Percentiles rank a stretch among this genome's conserved stretches.
phyloP scores from a whole-genome alignment of 73 alveolate genomes.

The Blepharisma japonicum region DNA sequence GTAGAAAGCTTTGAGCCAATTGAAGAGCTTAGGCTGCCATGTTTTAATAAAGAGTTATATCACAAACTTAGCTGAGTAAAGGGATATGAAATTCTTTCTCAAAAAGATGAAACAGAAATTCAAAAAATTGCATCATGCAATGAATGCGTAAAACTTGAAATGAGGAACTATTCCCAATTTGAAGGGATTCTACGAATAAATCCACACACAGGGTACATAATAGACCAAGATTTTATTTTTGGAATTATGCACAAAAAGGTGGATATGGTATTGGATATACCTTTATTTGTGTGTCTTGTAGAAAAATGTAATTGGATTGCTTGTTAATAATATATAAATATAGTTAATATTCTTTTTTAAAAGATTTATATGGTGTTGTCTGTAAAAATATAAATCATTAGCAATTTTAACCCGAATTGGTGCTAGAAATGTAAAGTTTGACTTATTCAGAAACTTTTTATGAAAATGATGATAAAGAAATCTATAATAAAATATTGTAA shows the following conservation, averaged over 20 bases:
- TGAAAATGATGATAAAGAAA: too few species aligned
- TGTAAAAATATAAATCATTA: too few species aligned
- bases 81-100: conserved; percentile 21
- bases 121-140: not conserved
- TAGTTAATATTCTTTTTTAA: not conserved
- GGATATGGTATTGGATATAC: conserved; percentile 24
- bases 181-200: not conserved
- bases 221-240: conserved; percentile 5
- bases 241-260: not conserved
- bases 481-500: too few species aligned
- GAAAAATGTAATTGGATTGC: not conserved
- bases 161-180: not conserved
- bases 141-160: conserved; percentile 3
- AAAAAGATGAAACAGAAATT: not conserved
- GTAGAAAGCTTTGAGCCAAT: not conserved
- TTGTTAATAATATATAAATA: too few species aligned
- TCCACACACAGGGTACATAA: not conserved
- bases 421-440: too few species aligned
- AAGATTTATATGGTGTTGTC: not conserved
- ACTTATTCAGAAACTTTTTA: too few species aligned
- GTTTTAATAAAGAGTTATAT: not conserved
- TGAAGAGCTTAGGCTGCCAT: conserved; percentile 23
- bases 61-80: not conserved
- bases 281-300: not conserved
- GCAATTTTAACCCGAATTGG: too few species aligned